phyloP scores from a whole-genome alignment of 1,284 basidiomycete species.

The Cryptococcus sp. region DNA sequence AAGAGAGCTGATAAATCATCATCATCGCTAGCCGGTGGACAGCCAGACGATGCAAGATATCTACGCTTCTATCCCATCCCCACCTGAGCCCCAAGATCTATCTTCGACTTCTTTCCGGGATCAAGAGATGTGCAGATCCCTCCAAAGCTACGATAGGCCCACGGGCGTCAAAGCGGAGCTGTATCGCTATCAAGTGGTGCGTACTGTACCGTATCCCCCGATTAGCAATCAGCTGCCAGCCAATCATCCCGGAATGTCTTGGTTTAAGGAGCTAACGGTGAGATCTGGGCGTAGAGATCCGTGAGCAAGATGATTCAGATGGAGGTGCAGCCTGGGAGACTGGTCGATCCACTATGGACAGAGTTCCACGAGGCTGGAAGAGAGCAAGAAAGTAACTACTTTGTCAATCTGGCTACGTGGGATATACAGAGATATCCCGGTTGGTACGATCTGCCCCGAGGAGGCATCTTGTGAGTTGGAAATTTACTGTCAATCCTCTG shows the following conservation, averaged over 20 bases:
- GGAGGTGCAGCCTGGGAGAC: constrained; percentile 37
- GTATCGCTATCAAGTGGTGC: constrained; percentile 47
- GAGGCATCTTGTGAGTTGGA: constrained; percentile 44
- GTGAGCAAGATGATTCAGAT: constrained; percentile 43
- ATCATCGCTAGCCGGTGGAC: constrained; percentile 19
- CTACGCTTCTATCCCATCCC: constrained; percentile 37
- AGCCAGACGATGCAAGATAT: constrained; percentile 32
- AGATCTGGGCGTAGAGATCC: constrained; percentile 29
- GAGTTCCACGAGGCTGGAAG: constrained; percentile 31
- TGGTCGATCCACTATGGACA: constrained; percentile 38
- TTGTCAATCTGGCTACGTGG: constrained; percentile 37
- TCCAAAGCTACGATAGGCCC: constrained; percentile 34
- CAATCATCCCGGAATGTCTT: not conserved
- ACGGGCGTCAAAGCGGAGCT: constrained; percentile 34
- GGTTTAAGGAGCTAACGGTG: constrained; percentile 12
- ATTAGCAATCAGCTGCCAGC: not conserved
- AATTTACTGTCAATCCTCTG: not conserved
- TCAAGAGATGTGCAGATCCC: constrained; percentile 24
- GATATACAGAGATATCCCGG: constrained; percentile 37
- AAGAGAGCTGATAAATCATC: too few relatives aligned
- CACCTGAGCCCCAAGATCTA: constrained; percentile 24
- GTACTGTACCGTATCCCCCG: constrained; percentile 3
- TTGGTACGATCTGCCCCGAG: constrained; percentile 41
- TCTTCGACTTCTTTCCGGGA: constrained; percentile 18
- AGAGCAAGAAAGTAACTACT: constrained; percentile 16